Conservation (phyloP, 768 basidiomycete species). For the Termitomyces sp. region DNA sequence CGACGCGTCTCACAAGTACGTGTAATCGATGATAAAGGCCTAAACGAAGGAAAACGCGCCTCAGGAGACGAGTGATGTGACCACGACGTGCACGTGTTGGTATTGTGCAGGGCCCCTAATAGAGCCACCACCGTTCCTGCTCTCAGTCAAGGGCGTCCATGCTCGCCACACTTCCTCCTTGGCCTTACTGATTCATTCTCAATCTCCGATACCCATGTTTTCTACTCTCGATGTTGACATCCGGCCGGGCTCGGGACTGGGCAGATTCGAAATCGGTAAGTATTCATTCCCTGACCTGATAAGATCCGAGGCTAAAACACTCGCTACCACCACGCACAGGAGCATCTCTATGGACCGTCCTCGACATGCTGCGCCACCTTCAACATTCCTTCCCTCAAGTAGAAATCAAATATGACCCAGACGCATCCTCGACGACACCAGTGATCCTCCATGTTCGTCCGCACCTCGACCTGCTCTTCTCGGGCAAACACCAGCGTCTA, state of each 20-base stretch:
- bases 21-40: background rate
- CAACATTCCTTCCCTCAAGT: conserved; percentile 74
- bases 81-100: conserved; percentile 5
- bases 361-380: conserved; percentile 60
- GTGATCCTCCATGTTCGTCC: conserved; percentile 75
- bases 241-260: conserved; percentile 68
- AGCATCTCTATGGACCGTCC: conserved; percentile 70
- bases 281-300: background rate
- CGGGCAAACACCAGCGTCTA: conserved; percentile 70
- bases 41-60: conserved; percentile 1
- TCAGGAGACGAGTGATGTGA: background rate
- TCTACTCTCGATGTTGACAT: conserved; percentile 72
- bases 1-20: background rate
- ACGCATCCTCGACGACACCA: conserved; percentile 63
- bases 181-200: background rate
- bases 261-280: conserved; percentile 72
- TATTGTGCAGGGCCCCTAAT: conserved; percentile 8
- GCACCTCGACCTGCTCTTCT: conserved; percentile 82
- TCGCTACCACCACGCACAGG: conserved; percentile 33
- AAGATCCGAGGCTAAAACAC: background rate
- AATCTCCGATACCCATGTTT: conserved; percentile 36
- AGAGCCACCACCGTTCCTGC: background rate
- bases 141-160: background rate
- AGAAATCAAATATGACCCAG: conserved; percentile 78
- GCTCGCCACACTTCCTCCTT: background rate